Evolutionary conservation across 768 basidiomycete species (phyloP).

Genomic region (Amanita subjunquillea): DNA sequence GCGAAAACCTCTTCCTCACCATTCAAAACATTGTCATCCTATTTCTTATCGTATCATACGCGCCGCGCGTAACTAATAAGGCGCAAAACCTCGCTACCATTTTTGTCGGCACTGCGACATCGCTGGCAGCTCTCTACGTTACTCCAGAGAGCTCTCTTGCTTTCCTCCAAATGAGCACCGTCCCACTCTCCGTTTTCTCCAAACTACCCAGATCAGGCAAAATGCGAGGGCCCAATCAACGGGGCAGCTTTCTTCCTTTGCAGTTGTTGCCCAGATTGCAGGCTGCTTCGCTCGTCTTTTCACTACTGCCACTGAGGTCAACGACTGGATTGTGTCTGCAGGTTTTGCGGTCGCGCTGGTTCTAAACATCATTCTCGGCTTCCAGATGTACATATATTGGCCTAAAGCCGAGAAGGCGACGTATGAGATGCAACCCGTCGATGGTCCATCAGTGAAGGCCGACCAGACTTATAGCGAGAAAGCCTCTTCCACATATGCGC

Average conservation of each 20-base stretch:
- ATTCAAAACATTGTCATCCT: conserved; percentile 85
- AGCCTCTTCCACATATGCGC: conserved; percentile 8
- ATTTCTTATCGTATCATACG: conserved; percentile 70
- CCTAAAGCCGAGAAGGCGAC: conserved; percentile 31
- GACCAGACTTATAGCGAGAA: conserved; percentile 8
- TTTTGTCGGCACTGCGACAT: conserved; percentile 16
- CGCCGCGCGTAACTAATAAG: conserved; percentile 21
- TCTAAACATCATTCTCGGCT: conserved; percentile 76
- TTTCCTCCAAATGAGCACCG: conserved; percentile 71
- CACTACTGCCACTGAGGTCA: conserved; percentile 86
- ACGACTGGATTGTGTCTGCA: conserved; percentile 69
- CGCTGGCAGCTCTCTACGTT: conserved; percentile 29
- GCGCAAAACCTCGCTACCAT: conserved; percentile 18
- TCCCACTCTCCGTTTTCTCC: conserved; percentile 86
- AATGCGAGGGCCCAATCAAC: conserved; percentile 72
- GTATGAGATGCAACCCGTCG: neutral
- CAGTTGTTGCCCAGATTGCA: conserved; percentile 76
- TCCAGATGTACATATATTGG: conserved; percentile 83
- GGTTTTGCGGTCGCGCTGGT: conserved; percentile 78
- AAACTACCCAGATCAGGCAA: conserved; percentile 91
- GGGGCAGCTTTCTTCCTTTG: conserved; percentile 90
- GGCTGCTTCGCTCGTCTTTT: conserved; percentile 91
- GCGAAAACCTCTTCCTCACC: conserved; percentile 92
- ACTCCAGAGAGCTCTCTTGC: conserved; percentile 45
- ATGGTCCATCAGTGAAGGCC: conserved; percentile 9